A percentile compares a stretch with the other conserved stretches of the same genome.
These are phyloP conservation scores for Ceratocystis lukuohia DNA, from an alignment of 2,329 filamentous ascomycete genomes.

Conservation along the genomic window DNA sequence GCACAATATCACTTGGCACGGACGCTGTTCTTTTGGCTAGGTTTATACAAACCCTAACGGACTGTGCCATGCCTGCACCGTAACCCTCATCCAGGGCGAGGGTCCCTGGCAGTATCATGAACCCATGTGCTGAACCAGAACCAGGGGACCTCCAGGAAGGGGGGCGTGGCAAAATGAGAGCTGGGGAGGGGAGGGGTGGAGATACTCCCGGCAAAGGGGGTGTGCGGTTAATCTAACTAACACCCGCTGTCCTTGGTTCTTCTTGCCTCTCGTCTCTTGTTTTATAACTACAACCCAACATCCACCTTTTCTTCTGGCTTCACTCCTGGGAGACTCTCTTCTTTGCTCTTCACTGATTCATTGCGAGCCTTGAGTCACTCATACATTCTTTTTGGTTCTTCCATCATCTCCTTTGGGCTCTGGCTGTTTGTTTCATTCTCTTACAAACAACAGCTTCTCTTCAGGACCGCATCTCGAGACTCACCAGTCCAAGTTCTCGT, in stretches of 20 bases:
- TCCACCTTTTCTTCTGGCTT: not conserved
- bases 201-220: not conserved
- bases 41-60: not conserved
- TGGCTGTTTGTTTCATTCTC: conserved; percentile 3
- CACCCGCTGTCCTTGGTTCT: not conserved
- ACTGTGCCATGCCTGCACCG: no score
- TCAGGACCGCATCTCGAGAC: not conserved
- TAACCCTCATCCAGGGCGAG: not conserved
- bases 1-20: not conserved
- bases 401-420: not conserved
- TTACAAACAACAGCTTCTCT: not conserved
- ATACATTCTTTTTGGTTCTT: conserved; percentile 7
- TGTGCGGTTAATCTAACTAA: not conserved
- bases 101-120: not conserved
- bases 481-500: not conserved
- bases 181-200: not conserved
- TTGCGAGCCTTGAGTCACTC: not conserved
- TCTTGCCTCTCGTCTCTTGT: not conserved
- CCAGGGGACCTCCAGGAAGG: not conserved
- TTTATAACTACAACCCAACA: conserved; percentile 4
- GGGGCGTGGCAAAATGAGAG: not conserved
- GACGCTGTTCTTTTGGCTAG: not conserved
- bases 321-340: not conserved
- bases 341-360: conserved; percentile 1
- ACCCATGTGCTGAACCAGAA: not conserved